A percentile compares a stretch with the other conserved stretches of the same genome.
phyloP scores from a whole-genome alignment of 2,329 filamentous ascomycete genomes.

The Xylaria sp. region DNA sequence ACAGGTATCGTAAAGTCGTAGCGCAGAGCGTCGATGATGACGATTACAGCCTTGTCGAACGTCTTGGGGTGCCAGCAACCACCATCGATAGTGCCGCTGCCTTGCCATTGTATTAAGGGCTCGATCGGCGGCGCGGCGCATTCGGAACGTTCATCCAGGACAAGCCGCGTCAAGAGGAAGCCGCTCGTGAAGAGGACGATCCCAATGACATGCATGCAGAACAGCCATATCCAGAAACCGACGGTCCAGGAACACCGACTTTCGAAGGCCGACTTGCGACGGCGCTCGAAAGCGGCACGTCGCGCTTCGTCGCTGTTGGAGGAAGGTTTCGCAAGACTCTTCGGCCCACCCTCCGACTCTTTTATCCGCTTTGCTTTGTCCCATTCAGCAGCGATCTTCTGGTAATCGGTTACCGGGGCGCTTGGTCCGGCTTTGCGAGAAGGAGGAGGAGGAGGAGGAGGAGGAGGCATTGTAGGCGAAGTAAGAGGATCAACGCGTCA shows the following conservation, averaged over 20 bases:
- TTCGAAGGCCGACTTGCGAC: slow-evolving; percentile 61
- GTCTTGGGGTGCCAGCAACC: slow-evolving; percentile 98
- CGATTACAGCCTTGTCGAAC: slow-evolving; percentile 89
- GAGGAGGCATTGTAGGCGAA: slow-evolving; percentile 27
- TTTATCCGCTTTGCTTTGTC: slow-evolving; percentile 63
- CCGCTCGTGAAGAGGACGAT: slow-evolving; percentile 94
- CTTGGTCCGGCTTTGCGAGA: slow-evolving; percentile 44
- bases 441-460: slow-evolving; percentile 22
- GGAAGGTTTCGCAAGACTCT: slow-evolving; percentile 48
- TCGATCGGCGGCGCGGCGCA: slow-evolving; percentile 76
- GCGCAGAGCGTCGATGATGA: slow-evolving; percentile 91
- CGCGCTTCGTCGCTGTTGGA: slow-evolving; percentile 54
- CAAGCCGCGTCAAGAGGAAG: slow-evolving; percentile 88
- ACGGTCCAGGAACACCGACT: slow-evolving; percentile 66
- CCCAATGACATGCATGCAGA: slow-evolving; percentile 79
- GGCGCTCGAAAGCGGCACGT: slow-evolving; percentile 59
- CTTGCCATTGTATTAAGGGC: slow-evolving; percentile 55
- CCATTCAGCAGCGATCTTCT: slow-evolving; percentile 64
- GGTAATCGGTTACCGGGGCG: slow-evolving; percentile 56
- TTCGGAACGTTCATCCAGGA: slow-evolving; percentile 79
- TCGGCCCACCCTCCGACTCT: slow-evolving; percentile 53
- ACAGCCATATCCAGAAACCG: slow-evolving; percentile 75
- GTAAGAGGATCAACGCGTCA: slow-evolving; percentile 14
- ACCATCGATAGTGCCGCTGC: slow-evolving; percentile 58
- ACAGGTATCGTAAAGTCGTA: slow-evolving; percentile 97